phyloP scores from a whole-genome alignment of 345 rosid genomes.

The Citrus sp. region DNA sequence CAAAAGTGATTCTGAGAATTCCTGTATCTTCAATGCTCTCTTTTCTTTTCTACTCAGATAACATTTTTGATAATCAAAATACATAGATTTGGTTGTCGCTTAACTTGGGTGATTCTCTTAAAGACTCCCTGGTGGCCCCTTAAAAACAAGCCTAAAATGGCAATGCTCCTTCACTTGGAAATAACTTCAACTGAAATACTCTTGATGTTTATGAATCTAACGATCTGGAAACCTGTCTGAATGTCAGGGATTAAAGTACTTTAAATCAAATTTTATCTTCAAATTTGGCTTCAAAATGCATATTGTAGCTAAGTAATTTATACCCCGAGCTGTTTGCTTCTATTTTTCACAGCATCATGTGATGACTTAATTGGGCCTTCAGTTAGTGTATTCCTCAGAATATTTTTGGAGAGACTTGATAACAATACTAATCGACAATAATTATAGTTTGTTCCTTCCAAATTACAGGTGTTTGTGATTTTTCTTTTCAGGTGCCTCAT shows the following conservation, averaged over 20 bases:
- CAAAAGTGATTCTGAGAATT: background rate
- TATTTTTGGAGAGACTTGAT: background rate
- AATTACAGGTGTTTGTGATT: background rate
- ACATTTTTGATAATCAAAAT: background rate
- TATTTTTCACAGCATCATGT: background rate
- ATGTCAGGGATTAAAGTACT: background rate
- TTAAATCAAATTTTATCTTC: background rate
- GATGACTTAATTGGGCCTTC: background rate
- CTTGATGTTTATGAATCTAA: background rate
- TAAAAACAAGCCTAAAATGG: background rate
- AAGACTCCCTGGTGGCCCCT: background rate
- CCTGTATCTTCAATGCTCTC: background rate
- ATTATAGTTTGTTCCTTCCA: background rate
- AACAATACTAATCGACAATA: background rate
- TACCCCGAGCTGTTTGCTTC: background rate
- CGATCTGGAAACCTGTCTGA: background rate
- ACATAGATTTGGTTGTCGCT: background rate
- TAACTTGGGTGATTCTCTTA: background rate
- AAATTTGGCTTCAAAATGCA: background rate
- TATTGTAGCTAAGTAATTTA: background rate
- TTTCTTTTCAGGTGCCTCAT: slow-evolving; percentile 36
- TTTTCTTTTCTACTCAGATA: background rate
- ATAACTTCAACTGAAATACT: background rate
- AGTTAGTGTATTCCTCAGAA: background rate
- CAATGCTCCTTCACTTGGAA: background rate